Conservation (phyloP, 2,329 filamentous ascomycete species). For the Periconia macrospinosa region DNA sequence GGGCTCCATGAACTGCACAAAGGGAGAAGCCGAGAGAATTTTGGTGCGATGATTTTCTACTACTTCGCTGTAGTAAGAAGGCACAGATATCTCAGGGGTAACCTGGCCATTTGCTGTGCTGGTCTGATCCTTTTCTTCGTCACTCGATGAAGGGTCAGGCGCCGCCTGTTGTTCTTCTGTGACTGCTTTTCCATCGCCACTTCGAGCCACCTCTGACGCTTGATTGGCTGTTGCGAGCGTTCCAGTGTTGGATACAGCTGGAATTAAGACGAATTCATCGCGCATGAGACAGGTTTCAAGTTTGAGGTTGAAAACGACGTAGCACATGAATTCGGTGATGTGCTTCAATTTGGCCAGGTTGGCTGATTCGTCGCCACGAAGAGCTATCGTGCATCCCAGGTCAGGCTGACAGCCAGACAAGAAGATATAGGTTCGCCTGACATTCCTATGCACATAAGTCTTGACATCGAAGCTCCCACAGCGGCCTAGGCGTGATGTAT, state of each 20-base stretch:
- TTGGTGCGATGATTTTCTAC: constrained; percentile 92
- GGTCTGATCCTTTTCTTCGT: constrained; percentile 15
- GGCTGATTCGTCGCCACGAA: constrained; percentile 76
- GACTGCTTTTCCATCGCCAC: background rate
- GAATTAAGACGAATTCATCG: constrained; percentile 87
- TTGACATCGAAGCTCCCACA: constrained; percentile 92
- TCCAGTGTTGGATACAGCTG: constrained; percentile 58
- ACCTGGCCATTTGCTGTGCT: constrained; percentile 51
- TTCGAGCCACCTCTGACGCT: constrained; percentile 10
- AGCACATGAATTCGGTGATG: constrained; percentile 98
- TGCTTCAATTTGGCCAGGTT: constrained; percentile 79
- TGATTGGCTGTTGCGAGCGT: constrained; percentile 22
- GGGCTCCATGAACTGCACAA: constrained; percentile 92
- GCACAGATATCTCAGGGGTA: constrained; percentile 78
- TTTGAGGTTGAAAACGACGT: constrained; percentile 97
- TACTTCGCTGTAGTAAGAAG: constrained; percentile 93
- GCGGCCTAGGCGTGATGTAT: constrained; percentile 73
- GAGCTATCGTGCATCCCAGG: constrained; percentile 89
- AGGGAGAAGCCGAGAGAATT: constrained; percentile 91
- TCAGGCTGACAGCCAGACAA: constrained; percentile 87
- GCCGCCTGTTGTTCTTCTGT: background rate
- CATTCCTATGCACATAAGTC: constrained; percentile 83
- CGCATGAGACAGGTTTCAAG: constrained; percentile 92
- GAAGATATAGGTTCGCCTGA: constrained; percentile 94
- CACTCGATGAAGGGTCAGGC: constrained; percentile 2